A percentile compares a stretch with the other conserved stretches of the same genome.
These are phyloP conservation scores for Acrocalymma vagum DNA, from an alignment of 2,329 filamentous ascomycete genomes.

Conservation along the genomic window DNA sequence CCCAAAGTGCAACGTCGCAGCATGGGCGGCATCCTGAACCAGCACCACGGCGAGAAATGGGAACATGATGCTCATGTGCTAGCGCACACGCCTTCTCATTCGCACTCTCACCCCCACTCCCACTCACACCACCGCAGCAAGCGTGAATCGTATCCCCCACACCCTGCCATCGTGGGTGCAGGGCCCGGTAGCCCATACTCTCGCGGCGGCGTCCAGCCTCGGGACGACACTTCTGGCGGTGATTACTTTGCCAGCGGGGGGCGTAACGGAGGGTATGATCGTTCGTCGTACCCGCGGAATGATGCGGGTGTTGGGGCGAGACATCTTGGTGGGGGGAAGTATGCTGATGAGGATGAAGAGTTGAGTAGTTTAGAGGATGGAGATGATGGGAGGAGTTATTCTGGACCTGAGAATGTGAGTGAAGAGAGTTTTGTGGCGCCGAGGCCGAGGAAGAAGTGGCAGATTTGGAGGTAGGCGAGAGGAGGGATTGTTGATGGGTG, in stretches of 20 bases:
- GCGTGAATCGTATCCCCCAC: constrained; percentile 43
- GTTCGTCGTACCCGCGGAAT: constrained; percentile 28
- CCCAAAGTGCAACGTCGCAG: constrained; percentile 33
- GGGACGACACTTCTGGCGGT: constrained; percentile 34
- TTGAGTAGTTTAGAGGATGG: constrained; percentile 33
- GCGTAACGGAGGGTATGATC: constrained; percentile 29
- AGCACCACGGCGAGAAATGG: constrained; percentile 34
- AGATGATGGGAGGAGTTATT: constrained; percentile 22
- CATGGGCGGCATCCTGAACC: constrained; percentile 45
- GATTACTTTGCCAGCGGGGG: constrained; percentile 40
- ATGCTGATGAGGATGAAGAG: constrained; percentile 39
- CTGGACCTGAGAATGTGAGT: constrained; percentile 36
- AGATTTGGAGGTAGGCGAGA: constrained; percentile 39
- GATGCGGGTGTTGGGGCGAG: constrained; percentile 37
- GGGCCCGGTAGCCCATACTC: constrained; percentile 43
- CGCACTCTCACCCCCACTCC: constrained; percentile 26
- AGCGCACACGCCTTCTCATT: constrained; percentile 29
- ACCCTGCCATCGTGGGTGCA: constrained; percentile 46
- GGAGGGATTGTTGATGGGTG: constrained; percentile 1
- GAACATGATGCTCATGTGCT: constrained; percentile 41
- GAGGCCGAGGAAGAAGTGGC: constrained; percentile 51
- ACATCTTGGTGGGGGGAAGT: constrained; percentile 39
- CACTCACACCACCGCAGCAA: constrained; percentile 24
- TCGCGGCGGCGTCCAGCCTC: constrained; percentile 36
- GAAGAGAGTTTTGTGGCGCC: constrained; percentile 42